phyloP scores from a whole-genome alignment of 208 protist species.

The Balamuthia mandrillaris region DNA sequence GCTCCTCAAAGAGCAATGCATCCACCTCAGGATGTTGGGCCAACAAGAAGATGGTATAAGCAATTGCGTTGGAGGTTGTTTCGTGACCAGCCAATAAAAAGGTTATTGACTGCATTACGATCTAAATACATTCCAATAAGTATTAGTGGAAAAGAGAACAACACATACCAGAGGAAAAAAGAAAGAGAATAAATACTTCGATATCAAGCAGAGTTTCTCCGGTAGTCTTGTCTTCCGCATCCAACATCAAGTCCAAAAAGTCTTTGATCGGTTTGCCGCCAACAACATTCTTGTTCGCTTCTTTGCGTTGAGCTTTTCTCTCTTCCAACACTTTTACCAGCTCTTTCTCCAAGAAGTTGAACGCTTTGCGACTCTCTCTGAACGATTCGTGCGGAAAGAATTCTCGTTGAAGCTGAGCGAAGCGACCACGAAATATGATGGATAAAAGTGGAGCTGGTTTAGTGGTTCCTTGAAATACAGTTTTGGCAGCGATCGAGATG shows the following conservation, averaged over 20 bases:
- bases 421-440: too few species aligned
- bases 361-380: too few species aligned
- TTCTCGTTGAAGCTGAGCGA: too few species aligned
- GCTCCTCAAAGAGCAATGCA: background rate
- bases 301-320: too few species aligned
- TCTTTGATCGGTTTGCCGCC: too few species aligned
- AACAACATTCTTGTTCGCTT: too few species aligned
- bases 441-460: too few species aligned
- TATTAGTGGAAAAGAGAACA: background rate
- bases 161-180: background rate
- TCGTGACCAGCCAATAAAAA: conserved; percentile 6
- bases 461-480: too few species aligned
- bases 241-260: background rate
- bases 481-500: too few species aligned
- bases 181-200: background rate
- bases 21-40: conserved; percentile 29
- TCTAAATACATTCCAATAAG: background rate
- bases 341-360: too few species aligned
- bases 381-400: too few species aligned
- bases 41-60: background rate
- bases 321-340: too few species aligned
- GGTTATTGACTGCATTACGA: background rate
- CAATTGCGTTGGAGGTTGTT: conserved; percentile 6
- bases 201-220: background rate
- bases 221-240: conserved; percentile 12